phyloP scores from a whole-genome alignment of 805 yeast species.

The Candida ficus region DNA sequence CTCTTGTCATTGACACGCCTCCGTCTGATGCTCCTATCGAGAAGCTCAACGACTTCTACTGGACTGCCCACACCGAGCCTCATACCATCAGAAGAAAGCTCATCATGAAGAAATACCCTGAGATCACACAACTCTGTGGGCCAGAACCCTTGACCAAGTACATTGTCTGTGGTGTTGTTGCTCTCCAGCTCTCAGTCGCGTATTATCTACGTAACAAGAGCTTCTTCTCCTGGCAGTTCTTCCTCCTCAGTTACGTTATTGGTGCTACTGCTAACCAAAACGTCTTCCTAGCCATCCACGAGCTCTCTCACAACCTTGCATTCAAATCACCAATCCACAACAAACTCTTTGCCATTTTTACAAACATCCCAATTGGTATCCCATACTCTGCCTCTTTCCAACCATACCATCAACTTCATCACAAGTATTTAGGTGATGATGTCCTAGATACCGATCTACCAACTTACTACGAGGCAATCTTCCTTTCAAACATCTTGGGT shows the following conservation, averaged over 20 bases:
- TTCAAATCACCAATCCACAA: constrained; percentile 76
- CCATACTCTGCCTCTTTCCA: constrained; percentile 84
- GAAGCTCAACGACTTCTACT: constrained; percentile 61
- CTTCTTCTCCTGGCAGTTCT: constrained; percentile 48
- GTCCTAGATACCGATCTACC: constrained; percentile 85
- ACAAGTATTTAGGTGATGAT: constrained; percentile 84
- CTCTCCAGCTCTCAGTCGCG: constrained; percentile 63
- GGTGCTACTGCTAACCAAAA: constrained; percentile 89
- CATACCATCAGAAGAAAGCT: constrained; percentile 69
- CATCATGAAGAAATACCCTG: constrained; percentile 72
- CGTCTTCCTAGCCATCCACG: constrained; percentile 83
- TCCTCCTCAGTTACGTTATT: constrained; percentile 62
- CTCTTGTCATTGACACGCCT: constrained; percentile 27
- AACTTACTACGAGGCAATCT: constrained; percentile 66
- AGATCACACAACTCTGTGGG: constrained; percentile 75
- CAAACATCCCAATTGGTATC: constrained; percentile 82
- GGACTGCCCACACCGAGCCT: constrained; percentile 82
- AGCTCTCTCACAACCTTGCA: constrained; percentile 76
- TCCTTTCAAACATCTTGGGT: constrained; percentile 74
- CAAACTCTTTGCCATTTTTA: constrained; percentile 67
- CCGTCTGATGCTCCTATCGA: constrained; percentile 25
- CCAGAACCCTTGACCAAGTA: constrained; percentile 84
- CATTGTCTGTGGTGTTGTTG: constrained; percentile 59
- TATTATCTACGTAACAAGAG: constrained; percentile 51
- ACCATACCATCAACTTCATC: constrained; percentile 90